Evolutionary conservation across 2,329 filamentous ascomycete species (phyloP), one percentile per base, ranked within the genome.

Genomic region (Myriangium duriaei): DNA sequence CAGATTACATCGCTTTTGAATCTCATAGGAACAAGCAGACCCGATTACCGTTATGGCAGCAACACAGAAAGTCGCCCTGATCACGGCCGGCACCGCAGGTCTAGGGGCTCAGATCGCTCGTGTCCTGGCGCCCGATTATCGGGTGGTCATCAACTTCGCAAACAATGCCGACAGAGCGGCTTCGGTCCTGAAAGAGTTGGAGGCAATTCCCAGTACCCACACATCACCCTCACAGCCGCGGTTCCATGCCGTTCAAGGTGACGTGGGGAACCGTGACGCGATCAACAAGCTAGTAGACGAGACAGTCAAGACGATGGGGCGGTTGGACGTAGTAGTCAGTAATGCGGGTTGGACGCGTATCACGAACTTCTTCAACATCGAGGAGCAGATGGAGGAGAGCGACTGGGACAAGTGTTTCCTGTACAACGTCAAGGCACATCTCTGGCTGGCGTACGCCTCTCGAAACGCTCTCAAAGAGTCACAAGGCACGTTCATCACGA

Each of bases 401-500:
- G 72, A 76, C 47, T 76, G 72, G 72, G 72, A 76, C 47, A 54
- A 53, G 4, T 70, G 68, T 44, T 76, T 72, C 47, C 67, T 68
- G 32, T 68, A 76, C 59, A 78, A 78, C 49, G 74, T 78, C 41
- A 78, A 77, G 54, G 64, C 64, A 4, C 74, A 78, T 48, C 52
- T 78, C 19, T 76, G 68, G 63, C 59, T 78, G 5, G 64, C 76
- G 47, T 67, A 74, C 40, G 71, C 72, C 1, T 65, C 68, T 1
- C 67, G 65, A 45, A 54, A 60, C 33, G 56, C 73, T 31, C 62
- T 77, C 13, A 74, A 77, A 3, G 62, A 67, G 42, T 61, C 61
- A 0, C 68, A 76, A 41, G 76, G 76, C 1, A 61, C 63, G 0
- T 81, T 82, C 46, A 68, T 81, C 45, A 74, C 69, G 1, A 79